Base-by-base conservation (phyloP, 805 yeast species). In the Suhomyces pyralidae region DNA sequence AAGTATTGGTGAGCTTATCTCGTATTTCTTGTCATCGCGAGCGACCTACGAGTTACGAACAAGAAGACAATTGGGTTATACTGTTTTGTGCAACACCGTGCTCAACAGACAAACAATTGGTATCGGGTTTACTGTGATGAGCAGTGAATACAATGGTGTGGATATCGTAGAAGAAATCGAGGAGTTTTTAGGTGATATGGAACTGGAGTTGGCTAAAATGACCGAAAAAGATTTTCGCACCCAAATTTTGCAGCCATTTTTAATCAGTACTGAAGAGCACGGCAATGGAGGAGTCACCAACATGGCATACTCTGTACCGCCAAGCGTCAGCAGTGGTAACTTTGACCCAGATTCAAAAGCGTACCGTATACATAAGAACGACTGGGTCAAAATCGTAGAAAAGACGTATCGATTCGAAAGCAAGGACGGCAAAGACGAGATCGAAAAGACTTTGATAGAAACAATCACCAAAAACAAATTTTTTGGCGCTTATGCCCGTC, bases 1-100 rank as follows among this genome's bases (percentile, higher is more conserved):
- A 44, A 63, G 82, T 0, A 51, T 83, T 51, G 77, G 86, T 0
- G 70, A 69, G 19, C 61, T 86, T 5, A 57, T 80, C 0, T 76
- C 81, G 1, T 80, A 72, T 61, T 48, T 80, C n/a, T 58, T 86
- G 57, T 70, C 81, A 0, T 56, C 71, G 7, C 66, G 76, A 0
- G 68, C 81, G 17, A 65, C 71, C 1, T 68, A 76, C 2, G 83
- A 80, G 46, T 64, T 86, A 15, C 67, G 92, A 55, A 76, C 74
- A 17, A 78, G 77, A 57, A 77, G 76, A 53, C 87, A 83, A 56
- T 64, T 87, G 51, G 92, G 90, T 0, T 87, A 87, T 61, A 73
- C 78, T 5, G 81, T 85, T 0, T 57, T 78, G n/a, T 80, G 84
- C 19, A 90, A 90, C 0, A 51, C 77, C 24, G 68, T 88, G 53